Base-by-base conservation (phyloP, 2,329 filamentous ascomycete species). In the Aaosphaeria arxii region DNA sequence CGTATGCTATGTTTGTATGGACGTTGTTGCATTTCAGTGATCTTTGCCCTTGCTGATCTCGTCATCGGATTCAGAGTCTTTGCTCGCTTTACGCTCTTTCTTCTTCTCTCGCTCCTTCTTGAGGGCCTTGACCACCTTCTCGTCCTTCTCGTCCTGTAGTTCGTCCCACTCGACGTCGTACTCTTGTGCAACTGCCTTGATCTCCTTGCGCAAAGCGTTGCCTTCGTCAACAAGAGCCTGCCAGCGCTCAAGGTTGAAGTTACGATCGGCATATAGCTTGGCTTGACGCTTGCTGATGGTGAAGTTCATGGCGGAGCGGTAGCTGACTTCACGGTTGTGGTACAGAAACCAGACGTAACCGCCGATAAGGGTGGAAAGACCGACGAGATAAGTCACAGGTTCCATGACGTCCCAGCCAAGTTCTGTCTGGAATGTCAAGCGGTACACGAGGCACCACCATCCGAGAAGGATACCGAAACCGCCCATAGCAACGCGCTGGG, bases 331-430 rank as follows among this genome's bases (percentile, higher is more conserved):
- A 17, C 88, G 83, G 72, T 91, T 95, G 74, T 96, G 89, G 71
- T 91, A 95, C 9, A 96, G 75, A 67, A 96, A 96, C 89, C 90
- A 96, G 46, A 95, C 77, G 63, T 96, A 96, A 56, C 90, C 91
- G 6, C 86, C 86, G 75, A 96, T 95, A 62, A 96, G 83, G 9
- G 88, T 91, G 1, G 85, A 83, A 54, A 96, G 77, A n/a, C 90
- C 88, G 2, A 88, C 90, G 11, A 96, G 82, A 64, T 96, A 96
- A n/a, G 33, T 36, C n/a, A 36, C 83, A 0, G 90, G 91, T 71
- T 95, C 91, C 77, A 96, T 91, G 5, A 90, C 81, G 60, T 95
- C 90, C 91, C 91, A 96, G 5, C 91, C 91, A 51, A 88, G 77
- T 39, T 90, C 83, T 0, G 90, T 95, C 55, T 78, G 72, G 57